These are phyloP conservation scores for Neophaeococcomyces mojaviensis DNA, from an alignment of 2,329 filamentous ascomycete genomes.

Conservation along the genomic window DNA sequence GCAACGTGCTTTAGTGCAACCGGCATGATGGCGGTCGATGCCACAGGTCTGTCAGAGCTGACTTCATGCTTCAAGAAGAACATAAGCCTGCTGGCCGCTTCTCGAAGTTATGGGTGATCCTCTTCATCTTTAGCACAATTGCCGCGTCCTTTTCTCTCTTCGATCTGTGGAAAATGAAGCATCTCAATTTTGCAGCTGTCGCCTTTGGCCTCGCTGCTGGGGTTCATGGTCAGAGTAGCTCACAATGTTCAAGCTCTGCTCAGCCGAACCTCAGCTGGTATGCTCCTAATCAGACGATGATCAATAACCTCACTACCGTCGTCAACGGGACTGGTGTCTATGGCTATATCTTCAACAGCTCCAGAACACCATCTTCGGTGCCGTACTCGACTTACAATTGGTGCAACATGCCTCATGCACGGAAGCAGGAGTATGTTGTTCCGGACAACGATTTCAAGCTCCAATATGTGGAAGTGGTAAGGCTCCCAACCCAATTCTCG, in stretches of 20 bases:
- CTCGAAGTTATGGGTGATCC: neutral
- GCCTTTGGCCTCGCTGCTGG: neutral
- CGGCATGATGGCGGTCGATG: neutral
- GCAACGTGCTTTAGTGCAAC: neutral
- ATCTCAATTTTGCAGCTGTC: neutral
- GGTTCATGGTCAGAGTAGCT: neutral
- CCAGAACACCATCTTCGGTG: slow-evolving; percentile 45
- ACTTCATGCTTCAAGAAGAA: neutral
- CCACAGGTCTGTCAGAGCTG: neutral
- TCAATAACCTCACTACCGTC: slow-evolving; percentile 56
- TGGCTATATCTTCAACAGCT: slow-evolving; percentile 67
- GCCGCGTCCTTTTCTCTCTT: neutral
- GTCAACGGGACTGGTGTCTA: slow-evolving; percentile 57
- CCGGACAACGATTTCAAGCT: slow-evolving; percentile 53
- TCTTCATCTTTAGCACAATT: neutral
- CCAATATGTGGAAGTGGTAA: slow-evolving; percentile 67
- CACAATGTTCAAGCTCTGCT: neutral
- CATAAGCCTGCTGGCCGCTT: neutral
- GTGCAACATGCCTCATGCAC: slow-evolving; percentile 85
- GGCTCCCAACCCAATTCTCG: slow-evolving; percentile 18
- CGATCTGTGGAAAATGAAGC: slow-evolving; percentile 2
- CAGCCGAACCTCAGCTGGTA: slow-evolving; percentile 47
- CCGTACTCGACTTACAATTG: slow-evolving; percentile 65
- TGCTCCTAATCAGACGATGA: slow-evolving; percentile 45
- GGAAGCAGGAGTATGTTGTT: slow-evolving; percentile 55